These are phyloP conservation scores for Paramyrothecium roridum DNA, from an alignment of 2,329 filamentous ascomycete species.

Conservation along the genomic window DNA sequence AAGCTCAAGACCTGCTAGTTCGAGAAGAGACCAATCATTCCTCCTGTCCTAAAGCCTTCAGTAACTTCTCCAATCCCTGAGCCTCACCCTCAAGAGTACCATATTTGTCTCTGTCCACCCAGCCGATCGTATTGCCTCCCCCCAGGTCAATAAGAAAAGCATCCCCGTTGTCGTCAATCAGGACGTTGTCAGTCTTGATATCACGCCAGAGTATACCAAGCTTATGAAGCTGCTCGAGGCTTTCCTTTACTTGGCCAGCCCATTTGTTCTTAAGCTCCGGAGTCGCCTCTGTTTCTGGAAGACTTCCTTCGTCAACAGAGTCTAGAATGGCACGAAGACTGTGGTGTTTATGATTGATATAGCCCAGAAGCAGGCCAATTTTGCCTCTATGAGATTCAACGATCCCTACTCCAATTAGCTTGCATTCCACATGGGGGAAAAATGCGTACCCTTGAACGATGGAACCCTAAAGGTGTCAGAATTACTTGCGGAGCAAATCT, in stretches of 20 bases:
- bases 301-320: background rate
- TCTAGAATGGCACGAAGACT: background rate
- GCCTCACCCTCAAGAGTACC: constrained; percentile 1
- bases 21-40: too few relatives aligned
- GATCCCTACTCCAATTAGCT: background rate
- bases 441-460: background rate
- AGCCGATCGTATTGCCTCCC: constrained; percentile 1
- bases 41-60: background rate
- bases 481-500: background rate
- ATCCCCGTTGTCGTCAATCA: background rate
- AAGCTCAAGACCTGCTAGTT: too few relatives aligned
- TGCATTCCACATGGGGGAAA: background rate
- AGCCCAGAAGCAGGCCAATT: background rate
- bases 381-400: background rate
- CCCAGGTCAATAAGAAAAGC: background rate
- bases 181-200: background rate
- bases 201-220: background rate
- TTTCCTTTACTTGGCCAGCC: background rate
- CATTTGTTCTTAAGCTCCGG: background rate
- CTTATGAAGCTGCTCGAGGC: background rate
- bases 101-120: constrained; percentile 1
- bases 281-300: background rate
- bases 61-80: background rate
- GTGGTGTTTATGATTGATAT: background rate
- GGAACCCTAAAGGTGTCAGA: background rate